Percentiles rank a stretch among this genome's conserved stretches.
Conservation (phyloP, 495 filamentous ascomycete species). For the Neurospora sp. region DNA sequence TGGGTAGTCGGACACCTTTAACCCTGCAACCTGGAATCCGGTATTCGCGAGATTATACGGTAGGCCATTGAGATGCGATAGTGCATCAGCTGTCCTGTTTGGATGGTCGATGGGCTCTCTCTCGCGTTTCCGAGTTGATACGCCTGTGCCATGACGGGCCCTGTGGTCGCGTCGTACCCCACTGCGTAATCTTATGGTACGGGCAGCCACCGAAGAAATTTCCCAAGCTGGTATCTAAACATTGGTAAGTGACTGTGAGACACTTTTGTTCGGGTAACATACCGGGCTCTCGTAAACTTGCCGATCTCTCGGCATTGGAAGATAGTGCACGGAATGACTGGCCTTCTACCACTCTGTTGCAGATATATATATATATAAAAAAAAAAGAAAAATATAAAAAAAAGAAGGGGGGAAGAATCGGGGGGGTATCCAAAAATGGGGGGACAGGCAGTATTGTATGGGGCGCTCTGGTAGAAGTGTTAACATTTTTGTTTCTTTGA, state of each 20-base stretch:
- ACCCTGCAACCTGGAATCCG: too few species aligned
- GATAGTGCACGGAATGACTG: background rate
- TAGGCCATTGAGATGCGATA: background rate
- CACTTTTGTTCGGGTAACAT: background rate
- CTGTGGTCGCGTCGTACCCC: background rate
- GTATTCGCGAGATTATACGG: background rate
- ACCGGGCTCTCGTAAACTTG: background rate
- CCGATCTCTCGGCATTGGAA: background rate
- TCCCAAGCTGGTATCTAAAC: background rate
- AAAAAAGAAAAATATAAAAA: too few species aligned
- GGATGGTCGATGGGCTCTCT: background rate
- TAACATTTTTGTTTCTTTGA: too few species aligned
- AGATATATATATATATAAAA: too few species aligned
- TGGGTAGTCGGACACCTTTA: too few species aligned
- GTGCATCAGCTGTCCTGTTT: background rate
- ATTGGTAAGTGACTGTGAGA: background rate
- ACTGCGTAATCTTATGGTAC: background rate
- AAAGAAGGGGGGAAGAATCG: too few species aligned
- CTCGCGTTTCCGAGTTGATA: background rate
- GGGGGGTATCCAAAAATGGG: too few species aligned
- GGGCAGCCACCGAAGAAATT: background rate
- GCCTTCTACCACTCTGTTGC: background rate
- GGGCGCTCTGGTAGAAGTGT: too few species aligned
- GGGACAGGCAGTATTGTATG: too few species aligned
- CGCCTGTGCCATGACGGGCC: background rate